phyloP scores from a whole-genome alignment of 2,329 filamentous ascomycete species.

The Aspergillus brasiliensis region DNA sequence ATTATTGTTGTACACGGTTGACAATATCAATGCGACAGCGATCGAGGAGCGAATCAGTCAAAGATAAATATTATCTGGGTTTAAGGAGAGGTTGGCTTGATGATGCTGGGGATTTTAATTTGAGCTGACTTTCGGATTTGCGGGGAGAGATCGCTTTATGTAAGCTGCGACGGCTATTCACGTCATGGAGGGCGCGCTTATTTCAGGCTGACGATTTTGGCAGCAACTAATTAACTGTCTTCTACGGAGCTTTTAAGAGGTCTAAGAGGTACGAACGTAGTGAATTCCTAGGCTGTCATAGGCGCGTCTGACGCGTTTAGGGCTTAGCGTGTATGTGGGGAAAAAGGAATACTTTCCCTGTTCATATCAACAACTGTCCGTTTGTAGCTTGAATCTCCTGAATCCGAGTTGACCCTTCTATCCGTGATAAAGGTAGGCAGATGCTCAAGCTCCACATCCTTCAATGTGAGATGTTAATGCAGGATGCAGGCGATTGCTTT shows the following conservation, averaged over 20 bases:
- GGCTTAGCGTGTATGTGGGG: not conserved
- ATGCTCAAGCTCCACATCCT: too few species aligned
- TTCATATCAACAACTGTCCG: not conserved
- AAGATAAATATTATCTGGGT: not conserved
- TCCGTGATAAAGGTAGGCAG: too few species aligned
- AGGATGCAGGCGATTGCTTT: too few species aligned
- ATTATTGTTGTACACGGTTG: slow-evolving; percentile 15
- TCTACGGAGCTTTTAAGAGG: too few species aligned
- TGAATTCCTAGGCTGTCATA: not conserved
- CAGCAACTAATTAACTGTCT: not conserved
- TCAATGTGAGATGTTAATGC: too few species aligned
- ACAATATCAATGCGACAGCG: not conserved
- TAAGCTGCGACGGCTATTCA: slow-evolving; percentile 4
- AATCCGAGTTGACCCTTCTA: too few species aligned
- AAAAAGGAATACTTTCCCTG: not conserved
- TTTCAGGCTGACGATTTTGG: not conserved
- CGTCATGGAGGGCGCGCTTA: not conserved
- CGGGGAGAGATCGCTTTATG: slow-evolving; percentile 5
- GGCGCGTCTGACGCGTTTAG: not conserved
- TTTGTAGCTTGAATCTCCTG: too few species aligned
- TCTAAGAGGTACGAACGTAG: too few species aligned
- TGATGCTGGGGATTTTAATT: not conserved
- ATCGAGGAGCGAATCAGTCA: not conserved
- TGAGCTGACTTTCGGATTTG: not conserved
- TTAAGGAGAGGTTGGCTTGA: not conserved